phyloP scores from a whole-genome alignment of 805 yeast species.

The Candida hispaniensis region DNA sequence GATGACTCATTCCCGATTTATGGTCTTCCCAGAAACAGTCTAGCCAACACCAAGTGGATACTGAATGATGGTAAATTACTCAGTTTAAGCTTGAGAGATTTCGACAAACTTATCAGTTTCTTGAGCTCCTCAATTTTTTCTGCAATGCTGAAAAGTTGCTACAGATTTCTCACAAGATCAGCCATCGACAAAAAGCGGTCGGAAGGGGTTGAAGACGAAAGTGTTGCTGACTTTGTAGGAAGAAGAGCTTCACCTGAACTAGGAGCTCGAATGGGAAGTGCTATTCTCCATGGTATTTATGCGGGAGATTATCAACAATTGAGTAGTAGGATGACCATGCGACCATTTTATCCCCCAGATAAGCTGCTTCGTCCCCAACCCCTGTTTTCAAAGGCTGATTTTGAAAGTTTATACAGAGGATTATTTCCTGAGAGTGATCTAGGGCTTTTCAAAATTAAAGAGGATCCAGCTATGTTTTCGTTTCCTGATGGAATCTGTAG shows the following conservation, averaged over 20 bases:
- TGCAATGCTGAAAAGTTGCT: slow-evolving; percentile 48
- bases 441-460: not conserved
- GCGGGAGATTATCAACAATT: slow-evolving; percentile 68
- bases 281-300: slow-evolving; percentile 78
- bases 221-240: slow-evolving; percentile 52
- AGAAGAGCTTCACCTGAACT: slow-evolving; percentile 55
- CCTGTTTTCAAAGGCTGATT: slow-evolving; percentile 23
- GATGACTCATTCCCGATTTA: slow-evolving; percentile 40
- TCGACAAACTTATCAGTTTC: slow-evolving; percentile 20
- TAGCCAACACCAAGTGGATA: slow-evolving; percentile 64
- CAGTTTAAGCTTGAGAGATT: slow-evolving; percentile 27
- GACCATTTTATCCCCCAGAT: slow-evolving; percentile 48
- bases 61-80: slow-evolving; percentile 31
- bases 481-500: slow-evolving; percentile 11
- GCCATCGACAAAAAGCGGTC: too few relatives aligned
- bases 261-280: slow-evolving; percentile 58
- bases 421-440: slow-evolving; percentile 16
- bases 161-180: slow-evolving; percentile 26
- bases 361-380: slow-evolving; percentile 28
- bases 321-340: slow-evolving; percentile 54
- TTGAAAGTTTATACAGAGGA: slow-evolving; percentile 22
- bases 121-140: slow-evolving; percentile 28
- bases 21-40: slow-evolving; percentile 46
- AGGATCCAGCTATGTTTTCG: slow-evolving; percentile 17
- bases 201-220: slow-evolving; percentile 44